Percentiles rank a stretch among this genome's conserved stretches.
Evolutionary conservation across 2,329 filamentous ascomycete species (phyloP).

Genomic region (Ophiostoma sp.): DNA sequence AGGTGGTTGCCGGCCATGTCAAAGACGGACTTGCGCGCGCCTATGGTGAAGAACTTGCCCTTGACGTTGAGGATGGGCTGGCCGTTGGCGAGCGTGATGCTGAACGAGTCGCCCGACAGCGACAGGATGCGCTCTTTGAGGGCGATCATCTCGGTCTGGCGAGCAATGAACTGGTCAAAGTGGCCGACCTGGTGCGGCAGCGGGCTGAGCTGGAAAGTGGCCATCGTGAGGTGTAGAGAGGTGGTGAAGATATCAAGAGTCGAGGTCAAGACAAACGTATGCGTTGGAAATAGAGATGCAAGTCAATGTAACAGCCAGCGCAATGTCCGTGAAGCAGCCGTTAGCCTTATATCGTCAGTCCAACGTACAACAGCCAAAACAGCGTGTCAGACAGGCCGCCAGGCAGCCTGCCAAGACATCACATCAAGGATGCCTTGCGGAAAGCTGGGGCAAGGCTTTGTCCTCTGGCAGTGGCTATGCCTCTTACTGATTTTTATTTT

Average conservation of each 20-base stretch:
- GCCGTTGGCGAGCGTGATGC: conserved; percentile 52
- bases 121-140: conserved; percentile 59
- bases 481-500: neutral
- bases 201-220: conserved; percentile 17
- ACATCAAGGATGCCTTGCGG: neutral
- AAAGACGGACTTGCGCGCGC: conserved; percentile 50
- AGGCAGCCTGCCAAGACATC: neutral
- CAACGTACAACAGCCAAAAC: neutral
- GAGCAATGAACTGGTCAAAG: conserved; percentile 22
- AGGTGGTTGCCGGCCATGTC: conserved; percentile 50
- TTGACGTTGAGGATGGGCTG: conserved; percentile 51
- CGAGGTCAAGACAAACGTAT: neutral
- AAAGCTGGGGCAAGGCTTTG: neutral
- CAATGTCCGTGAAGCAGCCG: neutral
- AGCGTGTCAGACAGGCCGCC: neutral
- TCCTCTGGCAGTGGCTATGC: neutral
- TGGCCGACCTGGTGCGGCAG: conserved; percentile 23
- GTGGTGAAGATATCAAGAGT: neutral
- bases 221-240: neutral
- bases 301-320: too few relatives aligned
- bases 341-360: neutral
- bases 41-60: conserved; percentile 49
- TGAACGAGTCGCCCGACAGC: conserved; percentile 58
- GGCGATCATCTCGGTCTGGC: conserved; percentile 43
- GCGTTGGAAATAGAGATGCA: neutral